These are phyloP conservation scores for Lactarius trivialis DNA, from an alignment of 768 basidiomycete species.

Conservation along the genomic window DNA sequence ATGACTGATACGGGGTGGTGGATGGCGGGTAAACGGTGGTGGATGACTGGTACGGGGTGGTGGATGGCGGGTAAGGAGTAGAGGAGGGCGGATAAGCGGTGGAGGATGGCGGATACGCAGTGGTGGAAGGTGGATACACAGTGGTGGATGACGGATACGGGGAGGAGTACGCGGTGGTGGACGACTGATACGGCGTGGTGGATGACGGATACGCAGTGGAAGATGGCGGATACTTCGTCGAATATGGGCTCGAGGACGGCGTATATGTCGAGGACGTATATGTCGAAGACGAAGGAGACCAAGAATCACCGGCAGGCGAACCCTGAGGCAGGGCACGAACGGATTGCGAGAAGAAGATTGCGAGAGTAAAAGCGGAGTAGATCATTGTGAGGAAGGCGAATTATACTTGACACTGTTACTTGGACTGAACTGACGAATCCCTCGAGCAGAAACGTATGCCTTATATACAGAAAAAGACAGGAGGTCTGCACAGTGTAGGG, in stretches of 20 bases:
- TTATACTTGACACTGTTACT: neutral
- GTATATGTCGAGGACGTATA: neutral
- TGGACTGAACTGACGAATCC: neutral
- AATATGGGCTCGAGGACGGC: neutral
- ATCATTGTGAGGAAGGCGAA: slow-evolving; percentile 1
- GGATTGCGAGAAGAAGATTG: neutral
- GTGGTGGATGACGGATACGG: neutral
- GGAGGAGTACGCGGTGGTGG: neutral
- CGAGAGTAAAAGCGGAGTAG: neutral
- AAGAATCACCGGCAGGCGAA: neutral
- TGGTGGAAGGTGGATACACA: neutral
- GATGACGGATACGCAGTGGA: neutral
- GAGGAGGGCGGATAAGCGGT: neutral
- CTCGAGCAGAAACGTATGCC: neutral
- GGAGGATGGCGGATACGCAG: neutral
- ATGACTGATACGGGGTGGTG: too few relatives aligned
- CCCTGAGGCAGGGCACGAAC: slow-evolving; percentile 1
- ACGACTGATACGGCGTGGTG: neutral
- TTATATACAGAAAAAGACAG: slow-evolving; percentile 1
- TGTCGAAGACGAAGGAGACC: neutral
- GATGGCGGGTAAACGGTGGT: too few relatives aligned
- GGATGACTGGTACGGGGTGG: neutral
- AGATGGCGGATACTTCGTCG: neutral
- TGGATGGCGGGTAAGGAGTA: neutral
- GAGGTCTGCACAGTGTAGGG: neutral